A percentile compares a stretch with the other conserved stretches of the same genome.
Conservation (phyloP, 345 rosid species). For the Bruguiera parviflora region DNA sequence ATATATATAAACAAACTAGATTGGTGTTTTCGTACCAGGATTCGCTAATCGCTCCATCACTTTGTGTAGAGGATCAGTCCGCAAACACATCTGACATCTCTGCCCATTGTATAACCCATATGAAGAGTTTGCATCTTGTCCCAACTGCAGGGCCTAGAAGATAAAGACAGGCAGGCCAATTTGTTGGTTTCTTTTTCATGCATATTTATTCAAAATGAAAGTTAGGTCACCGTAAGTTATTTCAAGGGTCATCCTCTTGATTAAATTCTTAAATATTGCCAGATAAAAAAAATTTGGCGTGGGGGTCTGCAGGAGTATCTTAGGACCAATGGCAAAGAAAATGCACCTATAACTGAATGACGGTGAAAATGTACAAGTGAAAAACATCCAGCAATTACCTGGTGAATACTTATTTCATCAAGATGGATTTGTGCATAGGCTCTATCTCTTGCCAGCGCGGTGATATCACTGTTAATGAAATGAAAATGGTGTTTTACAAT, state of each 20-base stretch:
- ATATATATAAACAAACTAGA: not conserved
- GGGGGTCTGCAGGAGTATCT: not conserved
- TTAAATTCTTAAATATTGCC: not conserved
- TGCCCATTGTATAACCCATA: slow-evolving; percentile 47
- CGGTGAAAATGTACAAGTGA: slow-evolving; percentile 1
- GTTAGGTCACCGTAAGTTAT: not conserved
- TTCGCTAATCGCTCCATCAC: slow-evolving; percentile 79
- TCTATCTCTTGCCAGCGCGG: slow-evolving; percentile 83
- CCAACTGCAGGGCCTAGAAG: slow-evolving; percentile 66
- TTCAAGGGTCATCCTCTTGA: not conserved
- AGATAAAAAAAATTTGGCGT: not conserved
- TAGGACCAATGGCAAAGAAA: not conserved
- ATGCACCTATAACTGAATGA: not conserved
- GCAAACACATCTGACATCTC: slow-evolving; percentile 88
- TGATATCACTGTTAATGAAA: slow-evolving; percentile 59
- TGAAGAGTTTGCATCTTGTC: slow-evolving; percentile 63
- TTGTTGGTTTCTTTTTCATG: not conserved
- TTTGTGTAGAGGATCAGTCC: slow-evolving; percentile 66
- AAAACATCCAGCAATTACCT: slow-evolving; percentile 43
- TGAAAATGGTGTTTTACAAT: not conserved
- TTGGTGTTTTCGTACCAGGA: slow-evolving; percentile 42
- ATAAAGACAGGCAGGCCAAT: not conserved
- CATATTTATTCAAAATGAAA: not conserved
- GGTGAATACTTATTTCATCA: slow-evolving; percentile 81
- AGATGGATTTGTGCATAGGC: slow-evolving; percentile 93